phyloP scores from a whole-genome alignment of 495 filamentous ascomycete genomes.

The Neurospora sublineolata region DNA sequence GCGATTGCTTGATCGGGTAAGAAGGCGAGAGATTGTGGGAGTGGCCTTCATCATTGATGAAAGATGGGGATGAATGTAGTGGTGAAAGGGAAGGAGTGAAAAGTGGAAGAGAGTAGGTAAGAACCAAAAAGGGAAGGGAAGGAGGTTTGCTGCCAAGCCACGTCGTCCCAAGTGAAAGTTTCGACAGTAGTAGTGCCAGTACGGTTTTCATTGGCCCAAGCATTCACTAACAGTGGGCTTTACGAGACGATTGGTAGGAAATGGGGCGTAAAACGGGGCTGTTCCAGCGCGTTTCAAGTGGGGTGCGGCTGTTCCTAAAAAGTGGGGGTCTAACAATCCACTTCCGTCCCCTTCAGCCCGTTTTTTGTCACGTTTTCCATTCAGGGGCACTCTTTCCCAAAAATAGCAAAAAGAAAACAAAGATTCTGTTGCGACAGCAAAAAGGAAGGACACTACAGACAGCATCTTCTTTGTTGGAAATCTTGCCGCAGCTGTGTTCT shows the following conservation, averaged over 20 bases:
- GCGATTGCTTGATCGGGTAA: background rate
- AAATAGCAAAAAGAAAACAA: background rate
- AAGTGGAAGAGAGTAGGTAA: background rate
- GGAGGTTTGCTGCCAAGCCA: background rate
- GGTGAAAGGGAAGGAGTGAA: background rate
- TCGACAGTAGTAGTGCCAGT: background rate
- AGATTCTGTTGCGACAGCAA: background rate
- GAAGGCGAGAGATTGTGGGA: background rate
- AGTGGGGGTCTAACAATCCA: background rate
- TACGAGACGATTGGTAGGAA: background rate
- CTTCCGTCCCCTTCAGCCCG: background rate
- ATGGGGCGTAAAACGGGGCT: background rate
- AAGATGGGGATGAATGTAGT: background rate
- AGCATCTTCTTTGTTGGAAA: background rate
- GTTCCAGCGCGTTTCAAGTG: background rate
- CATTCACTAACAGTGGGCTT: background rate
- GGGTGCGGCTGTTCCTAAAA: background rate
- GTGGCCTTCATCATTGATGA: background rate
- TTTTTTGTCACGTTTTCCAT: background rate
- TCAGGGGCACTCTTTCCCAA: background rate
- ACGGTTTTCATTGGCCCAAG: background rate
- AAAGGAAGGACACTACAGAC: background rate
- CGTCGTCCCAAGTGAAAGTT: background rate
- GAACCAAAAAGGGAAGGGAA: background rate
- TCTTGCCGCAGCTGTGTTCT: background rate